Percentiles rank a stretch among this genome's conserved stretches.
phyloP scores from a whole-genome alignment of 2,329 filamentous ascomycete species.

The Claviceps monticola region DNA sequence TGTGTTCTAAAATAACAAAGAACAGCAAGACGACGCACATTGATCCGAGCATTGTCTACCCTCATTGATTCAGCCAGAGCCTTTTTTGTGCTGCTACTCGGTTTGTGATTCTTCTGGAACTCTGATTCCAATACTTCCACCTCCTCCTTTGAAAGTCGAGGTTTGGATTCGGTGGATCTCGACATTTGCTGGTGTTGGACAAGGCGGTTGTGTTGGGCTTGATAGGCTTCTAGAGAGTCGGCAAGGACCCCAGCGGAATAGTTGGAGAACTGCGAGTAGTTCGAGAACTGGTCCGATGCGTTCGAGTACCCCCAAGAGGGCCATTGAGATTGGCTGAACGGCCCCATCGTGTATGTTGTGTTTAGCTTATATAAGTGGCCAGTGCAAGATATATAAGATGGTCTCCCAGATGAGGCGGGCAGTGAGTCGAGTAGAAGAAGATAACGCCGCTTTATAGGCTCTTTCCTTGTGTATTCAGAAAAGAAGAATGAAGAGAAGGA shows the following conservation, averaged over 20 bases:
- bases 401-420: neutral
- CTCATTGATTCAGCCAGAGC: constrained; percentile 46
- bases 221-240: constrained; percentile 25
- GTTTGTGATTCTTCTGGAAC: constrained; percentile 51
- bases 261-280: constrained; percentile 19
- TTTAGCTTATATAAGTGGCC: neutral
- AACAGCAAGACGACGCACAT: constrained; percentile 28
- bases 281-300: constrained; percentile 15
- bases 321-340: constrained; percentile 23
- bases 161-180: constrained; percentile 34
- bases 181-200: constrained; percentile 25
- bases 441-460: neutral
- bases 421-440: neutral
- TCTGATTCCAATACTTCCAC: constrained; percentile 45
- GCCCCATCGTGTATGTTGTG: constrained; percentile 14
- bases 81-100: constrained; percentile 47
- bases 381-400: neutral
- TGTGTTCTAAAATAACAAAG: neutral
- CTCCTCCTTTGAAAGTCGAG: constrained; percentile 43
- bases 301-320: constrained; percentile 20
- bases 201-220: constrained; percentile 22
- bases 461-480: neutral
- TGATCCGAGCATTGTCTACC: constrained; percentile 50
- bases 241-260: constrained; percentile 21
- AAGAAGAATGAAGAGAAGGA: neutral